Evolutionary conservation across 306 rosid species (phyloP), one percentile per base, ranked within the genome.

Genomic region (Hylodesmum podocarpum): DNA sequence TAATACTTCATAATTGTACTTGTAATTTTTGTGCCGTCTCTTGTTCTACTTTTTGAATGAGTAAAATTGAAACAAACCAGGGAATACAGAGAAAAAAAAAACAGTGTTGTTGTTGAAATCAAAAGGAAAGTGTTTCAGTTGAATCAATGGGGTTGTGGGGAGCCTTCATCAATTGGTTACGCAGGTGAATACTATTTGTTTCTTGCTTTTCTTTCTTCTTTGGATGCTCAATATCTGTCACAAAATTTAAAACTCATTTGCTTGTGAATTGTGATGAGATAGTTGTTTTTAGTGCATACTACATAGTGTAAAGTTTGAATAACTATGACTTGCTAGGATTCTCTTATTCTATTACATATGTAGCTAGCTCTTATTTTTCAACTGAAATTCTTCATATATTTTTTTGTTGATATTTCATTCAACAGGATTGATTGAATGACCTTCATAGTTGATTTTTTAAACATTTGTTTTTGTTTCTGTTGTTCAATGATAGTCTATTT

Each of bases 121-220:
- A 7, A 18, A 49, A 49, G 55, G 25, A 49, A 44, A 12, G 18
- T 15, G 4, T 44, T 44, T 44, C 9, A 2, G 58, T 21, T 21
- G 13, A 21, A 51, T 21, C 58, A 33, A 9, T 16, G 27, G 44
- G 90, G 28, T 67, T 87, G 66, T 87, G 91, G 89, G 91, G 87
- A 83, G 91, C 87, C 66, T 85, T 89, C 76, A 84, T 89, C 82
- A 80, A 87, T 72, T 89, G 92, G 90, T 81, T 85, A 31, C 80
- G 91, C 73, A 87, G 94, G 94, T 89, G 71, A 39, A 28, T 62
- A 29, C 41, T n/a, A 10, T 7, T 5, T n/a, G n/a, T 8, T 18
- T 18, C 57, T 49, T 49, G 6, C 57, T 18, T 16, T 49, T 18
- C 27, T 3, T 46, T 14, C 6, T 46, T 37, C 5, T 33, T 33